Conservation (phyloP, 2,329 filamentous ascomycete genomes). For the Beauveria bassiana region DNA sequence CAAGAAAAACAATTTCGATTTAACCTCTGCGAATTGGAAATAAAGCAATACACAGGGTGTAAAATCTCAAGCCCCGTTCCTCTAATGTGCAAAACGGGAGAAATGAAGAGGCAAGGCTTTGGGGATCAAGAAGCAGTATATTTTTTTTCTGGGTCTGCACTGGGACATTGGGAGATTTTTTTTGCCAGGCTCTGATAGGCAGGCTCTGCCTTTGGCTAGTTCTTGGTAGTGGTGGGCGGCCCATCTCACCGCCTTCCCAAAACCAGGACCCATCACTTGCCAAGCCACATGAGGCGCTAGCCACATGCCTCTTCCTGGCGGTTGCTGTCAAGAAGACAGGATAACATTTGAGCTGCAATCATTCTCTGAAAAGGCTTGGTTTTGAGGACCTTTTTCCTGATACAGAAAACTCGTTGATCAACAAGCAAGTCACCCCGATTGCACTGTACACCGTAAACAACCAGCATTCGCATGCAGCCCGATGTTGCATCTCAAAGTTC, state of each 20-base stretch:
- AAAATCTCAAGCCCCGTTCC: neutral
- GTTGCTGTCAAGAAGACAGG: too few relatives aligned
- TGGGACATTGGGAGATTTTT: slow-evolving; percentile 14
- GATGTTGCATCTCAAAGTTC: too few relatives aligned
- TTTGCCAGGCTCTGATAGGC: slow-evolving; percentile 15
- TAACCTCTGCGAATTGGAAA: too few relatives aligned
- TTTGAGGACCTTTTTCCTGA: too few relatives aligned
- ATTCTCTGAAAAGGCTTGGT: too few relatives aligned
- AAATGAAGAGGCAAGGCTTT: neutral
- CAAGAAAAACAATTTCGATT: neutral
- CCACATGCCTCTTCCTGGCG: neutral
- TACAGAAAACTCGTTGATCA: too few relatives aligned
- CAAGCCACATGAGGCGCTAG: slow-evolving; percentile 1
- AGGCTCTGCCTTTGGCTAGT: neutral
- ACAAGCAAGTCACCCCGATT: too few relatives aligned
- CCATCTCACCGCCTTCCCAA: slow-evolving; percentile 19
- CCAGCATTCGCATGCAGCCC: too few relatives aligned
- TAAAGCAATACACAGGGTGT: neutral
- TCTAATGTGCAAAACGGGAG: neutral
- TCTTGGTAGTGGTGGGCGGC: slow-evolving; percentile 11
- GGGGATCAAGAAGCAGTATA: slow-evolving; percentile 6
- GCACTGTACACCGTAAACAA: too few relatives aligned
- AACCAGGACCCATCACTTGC: neutral
- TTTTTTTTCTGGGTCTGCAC: slow-evolving; percentile 11
- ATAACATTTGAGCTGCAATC: too few relatives aligned